Base-by-base conservation (phyloP, 257 asterid genomes). In the Penstemon davidsonii region DNA sequence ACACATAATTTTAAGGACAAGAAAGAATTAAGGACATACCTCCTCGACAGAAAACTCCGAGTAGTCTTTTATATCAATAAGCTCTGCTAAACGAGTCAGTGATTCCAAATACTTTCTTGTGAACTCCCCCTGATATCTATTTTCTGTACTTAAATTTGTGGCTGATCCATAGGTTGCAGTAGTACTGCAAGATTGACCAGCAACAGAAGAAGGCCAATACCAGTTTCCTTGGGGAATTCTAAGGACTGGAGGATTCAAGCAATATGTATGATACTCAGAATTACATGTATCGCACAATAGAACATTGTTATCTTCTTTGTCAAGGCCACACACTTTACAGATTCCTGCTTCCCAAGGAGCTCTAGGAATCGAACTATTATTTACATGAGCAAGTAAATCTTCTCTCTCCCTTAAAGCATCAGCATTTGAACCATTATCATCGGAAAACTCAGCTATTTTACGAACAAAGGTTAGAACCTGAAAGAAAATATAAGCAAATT, bases 261-360 rank as follows among this genome's bases (percentile, higher is more conserved):
- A 94, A 75, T 91, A 94, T 55, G 88, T 84, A 75, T 93, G 99
- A 70, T 85, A 90, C 86, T 84, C 99, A 0, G 96, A 85, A 83
- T 93, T 96, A 58, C 99, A 93, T 72, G 72, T 84, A 74, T 93
- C 97, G 70, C 99, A 90, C 75, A 93, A 75, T 6, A 93, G 86
- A 42, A 90, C 96, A 74, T 82, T 90, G 71, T 87, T 90, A 59
- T 93, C 97, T 73, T 93, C 96, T 80, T 83, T 93, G 82, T 93
- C 99, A 88, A 87, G 86, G 71, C 96, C 95, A 69, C 99, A 93
- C 49, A 87, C 96, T 82, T 90, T 90, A 72, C 99, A 93, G 58
- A 93, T 69, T 11, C 97, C 96, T 18, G 87, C 97, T 51, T 94
- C 99, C 99, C 99, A 94, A 59, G 99, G 97, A 70, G 97, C 96